phyloP scores from a whole-genome alignment of 2,329 filamentous ascomycete genomes.

The Calycina herbarum region DNA sequence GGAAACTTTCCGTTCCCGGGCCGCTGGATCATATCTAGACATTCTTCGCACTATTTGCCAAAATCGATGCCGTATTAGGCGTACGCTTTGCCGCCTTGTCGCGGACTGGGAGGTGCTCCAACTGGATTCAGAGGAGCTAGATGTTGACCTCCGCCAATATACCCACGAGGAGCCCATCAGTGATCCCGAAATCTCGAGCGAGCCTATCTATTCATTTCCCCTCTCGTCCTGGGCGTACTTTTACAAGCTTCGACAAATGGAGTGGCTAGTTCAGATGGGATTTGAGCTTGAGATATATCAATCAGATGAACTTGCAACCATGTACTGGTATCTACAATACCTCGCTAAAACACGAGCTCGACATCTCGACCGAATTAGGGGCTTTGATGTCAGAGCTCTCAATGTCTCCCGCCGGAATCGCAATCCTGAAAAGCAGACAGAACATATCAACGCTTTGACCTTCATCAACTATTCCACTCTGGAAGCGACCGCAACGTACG shows the following conservation, averaged over 20 bases:
- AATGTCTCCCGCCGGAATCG: conserved; percentile 19
- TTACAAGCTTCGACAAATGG: conserved; percentile 86
- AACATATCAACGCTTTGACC: conserved; percentile 51
- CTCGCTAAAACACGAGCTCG: conserved; percentile 61
- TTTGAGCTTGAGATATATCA: conserved; percentile 94
- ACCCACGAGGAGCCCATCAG: conserved; percentile 61
- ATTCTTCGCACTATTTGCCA: conserved; percentile 83
- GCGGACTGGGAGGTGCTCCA: conserved; percentile 83
- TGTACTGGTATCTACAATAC: conserved; percentile 89
- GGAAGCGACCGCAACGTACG: conserved; percentile 62
- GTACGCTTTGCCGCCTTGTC: conserved; percentile 83
- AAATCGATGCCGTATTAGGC: conserved; percentile 85
- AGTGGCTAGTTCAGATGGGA: conserved; percentile 84
- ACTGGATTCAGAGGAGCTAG: conserved; percentile 75
- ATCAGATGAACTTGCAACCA: conserved; percentile 76
- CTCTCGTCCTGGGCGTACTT: conserved; percentile 87
- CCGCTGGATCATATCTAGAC: conserved; percentile 75
- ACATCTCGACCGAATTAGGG: conserved; percentile 72
- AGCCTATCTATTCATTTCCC: conserved; percentile 65
- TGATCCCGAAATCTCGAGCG: conserved; percentile 48
- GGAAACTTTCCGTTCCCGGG: conserved; percentile 64
- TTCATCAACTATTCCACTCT: conserved; percentile 62
- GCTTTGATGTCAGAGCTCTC: conserved; percentile 51
- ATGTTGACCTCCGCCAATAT: conserved; percentile 63
- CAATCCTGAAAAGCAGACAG: conserved; percentile 39